Percentiles rank a stretch among this genome's conserved stretches.
Conservation (phyloP, 768 basidiomycete species). For the Trametopsis cervina region DNA sequence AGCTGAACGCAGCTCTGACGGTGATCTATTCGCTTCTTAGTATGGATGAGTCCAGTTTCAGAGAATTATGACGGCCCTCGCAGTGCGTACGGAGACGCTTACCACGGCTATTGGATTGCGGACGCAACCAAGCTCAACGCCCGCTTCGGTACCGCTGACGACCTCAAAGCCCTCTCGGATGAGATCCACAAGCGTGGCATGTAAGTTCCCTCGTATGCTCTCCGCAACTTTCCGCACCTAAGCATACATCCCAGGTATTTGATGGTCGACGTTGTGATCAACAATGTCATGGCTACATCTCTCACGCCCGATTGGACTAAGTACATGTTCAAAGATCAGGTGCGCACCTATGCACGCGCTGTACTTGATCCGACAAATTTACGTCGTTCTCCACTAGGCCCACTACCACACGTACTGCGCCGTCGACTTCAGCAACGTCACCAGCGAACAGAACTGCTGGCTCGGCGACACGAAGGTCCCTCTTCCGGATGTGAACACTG, state of each 20-base stretch:
- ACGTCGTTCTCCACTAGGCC: conserved; percentile 28
- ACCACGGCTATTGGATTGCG: conserved; percentile 82
- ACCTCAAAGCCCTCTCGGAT: conserved; percentile 57
- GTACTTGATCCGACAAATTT: not conserved
- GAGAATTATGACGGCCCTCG: conserved; percentile 70
- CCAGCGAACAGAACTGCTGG: conserved; percentile 76
- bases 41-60: conserved; percentile 81
- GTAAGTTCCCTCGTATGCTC: conserved; percentile 35
- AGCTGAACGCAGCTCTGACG: not conserved
- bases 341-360: conserved; percentile 22
- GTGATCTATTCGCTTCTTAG: conserved; percentile 25
- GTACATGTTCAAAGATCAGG: conserved; percentile 63
- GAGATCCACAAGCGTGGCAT: conserved; percentile 70
- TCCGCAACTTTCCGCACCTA: too few relatives aligned
- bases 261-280: conserved; percentile 83
- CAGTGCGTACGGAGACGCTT: conserved; percentile 73
- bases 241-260: conserved; percentile 62
- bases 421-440: conserved; percentile 62
- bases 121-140: conserved; percentile 62
- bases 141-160: conserved; percentile 66
- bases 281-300: conserved; percentile 76
- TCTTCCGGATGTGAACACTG: conserved; percentile 75
- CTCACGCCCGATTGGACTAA: conserved; percentile 54
- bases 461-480: conserved; percentile 70
- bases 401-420: conserved; percentile 77